Evolutionary conservation across 2,329 filamentous ascomycete genomes (phyloP).

Genomic region (Arthrobotrys conoides): DNA sequence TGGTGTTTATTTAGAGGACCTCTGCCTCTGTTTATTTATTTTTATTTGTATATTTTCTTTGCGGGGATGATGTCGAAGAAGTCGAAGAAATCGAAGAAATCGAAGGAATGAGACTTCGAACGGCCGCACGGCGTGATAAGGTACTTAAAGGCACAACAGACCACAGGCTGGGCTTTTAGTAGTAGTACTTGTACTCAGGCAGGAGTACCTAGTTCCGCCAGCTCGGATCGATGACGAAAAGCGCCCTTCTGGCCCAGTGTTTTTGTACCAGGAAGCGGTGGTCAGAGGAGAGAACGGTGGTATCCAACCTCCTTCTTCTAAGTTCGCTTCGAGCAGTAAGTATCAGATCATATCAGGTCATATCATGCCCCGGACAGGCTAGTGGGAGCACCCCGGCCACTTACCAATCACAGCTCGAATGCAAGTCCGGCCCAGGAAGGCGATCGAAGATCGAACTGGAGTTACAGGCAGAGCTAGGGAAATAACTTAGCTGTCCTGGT

Average conservation of each 20-base stretch:
- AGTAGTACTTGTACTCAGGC: slow-evolving; percentile 15
- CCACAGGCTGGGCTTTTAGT: not conserved
- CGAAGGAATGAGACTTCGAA: slow-evolving; percentile 8
- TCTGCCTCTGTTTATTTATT: slow-evolving; percentile 27
- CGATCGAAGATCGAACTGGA: slow-evolving; percentile 47
- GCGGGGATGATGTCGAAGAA: slow-evolving; percentile 4
- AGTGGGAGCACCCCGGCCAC: slow-evolving; percentile 42
- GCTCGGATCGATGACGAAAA: slow-evolving; percentile 60
- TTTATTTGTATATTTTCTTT: slow-evolving; percentile 20
- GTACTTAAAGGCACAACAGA: slow-evolving; percentile 28
- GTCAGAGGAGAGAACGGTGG: slow-evolving; percentile 35
- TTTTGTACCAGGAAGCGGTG: slow-evolving; percentile 18
- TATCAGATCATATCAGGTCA: slow-evolving; percentile 60
- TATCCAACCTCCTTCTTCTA: slow-evolving; percentile 50
- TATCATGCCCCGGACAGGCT: slow-evolving; percentile 49
- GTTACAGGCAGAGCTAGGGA: not conserved
- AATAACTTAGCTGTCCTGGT: not conserved
- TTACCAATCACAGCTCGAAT: slow-evolving; percentile 54
- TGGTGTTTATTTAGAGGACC: slow-evolving; percentile 8
- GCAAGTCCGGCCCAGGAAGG: slow-evolving; percentile 55
- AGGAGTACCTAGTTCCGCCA: slow-evolving; percentile 35
- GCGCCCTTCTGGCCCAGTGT: slow-evolving; percentile 36
- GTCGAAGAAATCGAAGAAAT: slow-evolving; percentile 1
- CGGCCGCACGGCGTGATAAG: slow-evolving; percentile 9
- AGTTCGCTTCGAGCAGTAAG: slow-evolving; percentile 53